These are phyloP conservation scores for Tulasnella sp. DNA, from an alignment of 768 basidiomycete genomes.

Conservation along the genomic window DNA sequence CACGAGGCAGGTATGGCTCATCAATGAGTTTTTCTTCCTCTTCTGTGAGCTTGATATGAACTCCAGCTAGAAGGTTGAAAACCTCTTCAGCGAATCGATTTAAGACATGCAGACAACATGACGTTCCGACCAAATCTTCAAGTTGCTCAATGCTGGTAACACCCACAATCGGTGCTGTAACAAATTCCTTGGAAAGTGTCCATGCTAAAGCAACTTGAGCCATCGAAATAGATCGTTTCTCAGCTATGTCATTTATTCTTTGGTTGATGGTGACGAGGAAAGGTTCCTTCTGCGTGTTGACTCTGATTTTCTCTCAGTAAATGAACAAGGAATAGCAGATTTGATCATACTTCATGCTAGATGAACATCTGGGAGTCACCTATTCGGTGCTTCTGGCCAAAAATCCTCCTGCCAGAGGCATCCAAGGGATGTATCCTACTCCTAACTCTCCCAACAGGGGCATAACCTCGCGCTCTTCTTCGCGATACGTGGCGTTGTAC, in stretches of 20 bases:
- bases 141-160: background rate
- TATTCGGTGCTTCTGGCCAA: constrained; percentile 17
- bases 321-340: too few species aligned
- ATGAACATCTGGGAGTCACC: too few species aligned
- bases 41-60: constrained; percentile 36
- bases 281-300: too few species aligned
- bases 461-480: constrained; percentile 10
- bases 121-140: background rate
- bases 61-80: background rate
- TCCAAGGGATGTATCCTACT: constrained; percentile 23
- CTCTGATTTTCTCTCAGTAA: too few species aligned
- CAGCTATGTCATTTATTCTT: background rate
- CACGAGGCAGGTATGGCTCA: constrained; percentile 38
- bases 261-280: too few species aligned
- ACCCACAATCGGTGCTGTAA: background rate
- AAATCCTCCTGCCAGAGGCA: constrained; percentile 19
- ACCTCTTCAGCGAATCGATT: too few species aligned
- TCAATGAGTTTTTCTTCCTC: constrained; percentile 46
- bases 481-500: constrained; percentile 5
- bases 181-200: constrained; percentile 1
- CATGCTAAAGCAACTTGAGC: constrained; percentile 1
- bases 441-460: constrained; percentile 15
- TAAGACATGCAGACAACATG: too few species aligned
- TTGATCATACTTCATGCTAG: too few species aligned
- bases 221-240: background rate